phyloP scores from a whole-genome alignment of 2,329 filamentous ascomycete species.

The Dryadomyces sulphureus region DNA sequence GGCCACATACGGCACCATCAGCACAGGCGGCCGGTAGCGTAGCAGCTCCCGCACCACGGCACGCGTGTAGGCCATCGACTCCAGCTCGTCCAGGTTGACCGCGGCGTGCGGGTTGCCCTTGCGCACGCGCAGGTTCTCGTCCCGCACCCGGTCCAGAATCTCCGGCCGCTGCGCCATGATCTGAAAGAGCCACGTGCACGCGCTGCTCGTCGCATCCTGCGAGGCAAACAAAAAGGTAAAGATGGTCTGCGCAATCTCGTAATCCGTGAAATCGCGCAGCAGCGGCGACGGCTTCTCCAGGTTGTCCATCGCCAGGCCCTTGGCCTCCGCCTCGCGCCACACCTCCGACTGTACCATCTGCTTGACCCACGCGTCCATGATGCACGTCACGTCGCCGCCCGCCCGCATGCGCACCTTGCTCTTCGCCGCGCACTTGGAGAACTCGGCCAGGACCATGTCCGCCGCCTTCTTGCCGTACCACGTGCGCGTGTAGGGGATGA shows the following conservation, averaged over 20 bases:
- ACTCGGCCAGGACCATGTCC: conserved; percentile 81
- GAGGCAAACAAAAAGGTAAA: conserved; percentile 97
- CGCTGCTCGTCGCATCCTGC: conserved; percentile 90
- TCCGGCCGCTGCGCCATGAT: conserved; percentile 89
- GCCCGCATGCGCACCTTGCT: conserved; percentile 83
- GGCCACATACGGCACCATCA: conserved; percentile 90
- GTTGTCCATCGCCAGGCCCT: conserved; percentile 51
- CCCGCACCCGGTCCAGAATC: conserved; percentile 73
- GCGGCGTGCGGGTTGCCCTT: conserved; percentile 57
- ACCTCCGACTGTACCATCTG: conserved; percentile 72
- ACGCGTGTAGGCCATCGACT: conserved; percentile 78
- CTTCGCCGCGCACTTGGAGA: conserved; percentile 83
- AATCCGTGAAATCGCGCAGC: conserved; percentile 76
- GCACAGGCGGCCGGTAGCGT: conserved; percentile 86
- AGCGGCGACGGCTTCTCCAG: conserved; percentile 70
- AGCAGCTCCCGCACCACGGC: conserved; percentile 84
- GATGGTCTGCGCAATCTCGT: conserved; percentile 82
- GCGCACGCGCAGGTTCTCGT: conserved; percentile 70
- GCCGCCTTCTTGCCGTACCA: conserved; percentile 96
- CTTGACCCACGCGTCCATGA: conserved; percentile 91
- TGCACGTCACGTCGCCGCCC: conserved; percentile 75
- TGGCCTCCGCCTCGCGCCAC: conserved; percentile 65
- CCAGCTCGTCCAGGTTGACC: conserved; percentile 72
- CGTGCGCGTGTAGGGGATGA: conserved; percentile 84
- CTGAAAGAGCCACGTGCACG: conserved; percentile 91